These are phyloP conservation scores for Nakataea oryzae DNA, from an alignment of 2,329 filamentous ascomycete species.

Conservation along the genomic window DNA sequence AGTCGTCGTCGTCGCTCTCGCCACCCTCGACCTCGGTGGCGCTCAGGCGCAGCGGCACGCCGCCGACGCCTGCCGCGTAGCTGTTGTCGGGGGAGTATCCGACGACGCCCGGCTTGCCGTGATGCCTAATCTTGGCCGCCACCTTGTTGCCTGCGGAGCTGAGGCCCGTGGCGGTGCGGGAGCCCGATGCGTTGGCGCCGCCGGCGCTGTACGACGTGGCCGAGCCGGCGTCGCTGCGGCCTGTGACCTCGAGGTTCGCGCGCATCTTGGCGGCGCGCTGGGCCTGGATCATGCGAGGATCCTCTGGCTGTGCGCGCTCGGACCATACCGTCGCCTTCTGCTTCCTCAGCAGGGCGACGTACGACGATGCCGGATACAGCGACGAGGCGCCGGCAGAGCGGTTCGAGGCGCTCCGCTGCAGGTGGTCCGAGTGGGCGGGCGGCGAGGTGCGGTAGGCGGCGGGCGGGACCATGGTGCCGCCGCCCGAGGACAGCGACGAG, in stretches of 20 bases:
- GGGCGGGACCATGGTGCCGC: conserved; percentile 34
- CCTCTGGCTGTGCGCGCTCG: conserved; percentile 85
- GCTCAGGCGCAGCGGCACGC: conserved; percentile 82
- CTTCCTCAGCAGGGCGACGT: conserved; percentile 90
- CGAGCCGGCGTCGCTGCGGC: conserved; percentile 26
- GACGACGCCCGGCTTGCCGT: conserved; percentile 68
- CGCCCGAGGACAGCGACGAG: conserved; percentile 53
- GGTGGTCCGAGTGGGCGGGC: conserved; percentile 30
- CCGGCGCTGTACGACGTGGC: conserved; percentile 1
- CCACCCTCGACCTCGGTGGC: conserved; percentile 92
- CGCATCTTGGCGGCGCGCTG: conserved; percentile 81
- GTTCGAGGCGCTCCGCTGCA: conserved; percentile 71
- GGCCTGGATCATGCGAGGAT: conserved; percentile 71
- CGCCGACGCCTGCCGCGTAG: conserved; percentile 61
- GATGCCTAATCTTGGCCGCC: conserved; percentile 78
- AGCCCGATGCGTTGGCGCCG: conserved; percentile 19
- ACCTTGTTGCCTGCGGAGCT: conserved; percentile 52
- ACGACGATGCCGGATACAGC: conserved; percentile 53
- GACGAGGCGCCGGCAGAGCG: conserved; percentile 48
- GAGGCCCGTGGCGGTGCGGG: conserved; percentile 52
- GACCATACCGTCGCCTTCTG: conserved; percentile 99
- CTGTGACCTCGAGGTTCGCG: conserved; percentile 74
- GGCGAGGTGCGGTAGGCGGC: conserved; percentile 46
- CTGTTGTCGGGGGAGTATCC: conserved; percentile 71
- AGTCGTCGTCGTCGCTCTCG: conserved; percentile 67